Evolutionary conservation across 164 flowering plant genomes (phyloP), one percentile per base, ranked within the genome.

Genomic region (Piper longum): DNA sequence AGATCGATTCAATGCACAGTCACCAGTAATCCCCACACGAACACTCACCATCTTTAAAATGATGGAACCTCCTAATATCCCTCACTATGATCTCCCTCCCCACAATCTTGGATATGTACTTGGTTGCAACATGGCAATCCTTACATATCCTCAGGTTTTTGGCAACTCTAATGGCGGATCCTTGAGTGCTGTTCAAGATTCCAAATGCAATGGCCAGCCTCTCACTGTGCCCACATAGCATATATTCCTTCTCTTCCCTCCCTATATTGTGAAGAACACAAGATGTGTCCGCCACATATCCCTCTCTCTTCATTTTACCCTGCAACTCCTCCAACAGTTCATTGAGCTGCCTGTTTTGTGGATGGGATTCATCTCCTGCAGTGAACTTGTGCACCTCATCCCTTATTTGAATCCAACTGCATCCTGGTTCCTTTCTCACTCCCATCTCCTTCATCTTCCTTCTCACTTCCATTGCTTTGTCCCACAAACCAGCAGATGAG

Each of bases 1-100:
- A 1, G 36, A 26, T 26, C 2, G 36, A 26, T 2, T 26, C 36
- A 26, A 26, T 26, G 36, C 36, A 26, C 36, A 26, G 36, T 82
- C 76, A 89, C 96, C 97, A 89, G 67, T 87, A 89, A 69, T 87
- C 97, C 40, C 85, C 82, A 72, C 95, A 89, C 0, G 95, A 87
- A 77, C 97, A 89, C 56, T 56, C 70, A 19, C 96, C 96, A 66
- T 82, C 76, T 66, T 59, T 82, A 72, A 89, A 89, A 75, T 86
- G 86, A 75, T 89, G 96, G 71, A 89, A 89, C 67, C 91, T 74
- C 68, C 82, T 75, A 2, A 81, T 80, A 78, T 89, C 96, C 72
- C 96, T 80, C 9, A 89, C 77, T 67, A 87, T 73, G 55, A 89
- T 89, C 63, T 85, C 89, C 72, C 93, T 78, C 48, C 62, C 76